A percentile compares a stretch with the other conserved stretches of the same genome.
These are phyloP conservation scores for Gaeumannomyces sp. DNA, from an alignment of 2,329 filamentous ascomycete species.

Conservation along the genomic window DNA sequence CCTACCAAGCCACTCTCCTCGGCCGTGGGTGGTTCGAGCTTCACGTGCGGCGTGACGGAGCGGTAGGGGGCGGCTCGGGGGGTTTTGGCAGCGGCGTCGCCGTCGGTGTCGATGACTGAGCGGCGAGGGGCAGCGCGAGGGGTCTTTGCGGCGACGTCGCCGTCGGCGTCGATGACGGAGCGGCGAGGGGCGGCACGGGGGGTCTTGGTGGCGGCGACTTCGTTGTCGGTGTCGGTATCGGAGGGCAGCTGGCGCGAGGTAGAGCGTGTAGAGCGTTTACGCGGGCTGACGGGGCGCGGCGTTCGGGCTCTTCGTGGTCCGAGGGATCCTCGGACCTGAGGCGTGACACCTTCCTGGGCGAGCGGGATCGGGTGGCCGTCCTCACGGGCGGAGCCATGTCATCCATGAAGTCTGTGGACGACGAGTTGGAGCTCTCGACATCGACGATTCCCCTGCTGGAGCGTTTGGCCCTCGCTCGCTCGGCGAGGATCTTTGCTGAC, in stretches of 20 bases:
- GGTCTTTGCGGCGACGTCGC: slow-evolving; percentile 26
- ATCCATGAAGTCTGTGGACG: slow-evolving; percentile 38
- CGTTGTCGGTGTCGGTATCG: slow-evolving; percentile 43
- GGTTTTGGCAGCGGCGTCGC: slow-evolving; percentile 30
- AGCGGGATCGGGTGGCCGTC: slow-evolving; percentile 43
- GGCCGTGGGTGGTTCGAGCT: slow-evolving; percentile 47
- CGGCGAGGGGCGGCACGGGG: too few species aligned
- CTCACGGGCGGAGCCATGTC: slow-evolving; percentile 43
- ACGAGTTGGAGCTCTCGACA: slow-evolving; percentile 54
- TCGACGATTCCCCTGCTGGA: slow-evolving; percentile 80
- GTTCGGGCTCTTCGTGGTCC: slow-evolving; percentile 19
- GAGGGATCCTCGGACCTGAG: slow-evolving; percentile 49
- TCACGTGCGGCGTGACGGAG: slow-evolving; percentile 48
- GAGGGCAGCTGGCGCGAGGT: slow-evolving; percentile 47
- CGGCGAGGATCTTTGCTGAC: slow-evolving; percentile 67
- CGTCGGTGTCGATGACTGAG: slow-evolving; percentile 40
- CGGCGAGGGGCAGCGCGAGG: slow-evolving; percentile 33
- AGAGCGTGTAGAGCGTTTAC: slow-evolving; percentile 49
- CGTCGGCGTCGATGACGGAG: not conserved
- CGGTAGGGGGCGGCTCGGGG: slow-evolving; percentile 21
- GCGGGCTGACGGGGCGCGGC: slow-evolving; percentile 36
- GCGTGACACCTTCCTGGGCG: slow-evolving; percentile 47
- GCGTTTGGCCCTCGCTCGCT: slow-evolving; percentile 72
- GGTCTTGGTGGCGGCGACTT: slow-evolving; percentile 27
- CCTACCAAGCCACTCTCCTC: slow-evolving; percentile 26